phyloP scores from a whole-genome alignment of 352 stramenopile genomes.

The Aphanomyces stellatus region DNA sequence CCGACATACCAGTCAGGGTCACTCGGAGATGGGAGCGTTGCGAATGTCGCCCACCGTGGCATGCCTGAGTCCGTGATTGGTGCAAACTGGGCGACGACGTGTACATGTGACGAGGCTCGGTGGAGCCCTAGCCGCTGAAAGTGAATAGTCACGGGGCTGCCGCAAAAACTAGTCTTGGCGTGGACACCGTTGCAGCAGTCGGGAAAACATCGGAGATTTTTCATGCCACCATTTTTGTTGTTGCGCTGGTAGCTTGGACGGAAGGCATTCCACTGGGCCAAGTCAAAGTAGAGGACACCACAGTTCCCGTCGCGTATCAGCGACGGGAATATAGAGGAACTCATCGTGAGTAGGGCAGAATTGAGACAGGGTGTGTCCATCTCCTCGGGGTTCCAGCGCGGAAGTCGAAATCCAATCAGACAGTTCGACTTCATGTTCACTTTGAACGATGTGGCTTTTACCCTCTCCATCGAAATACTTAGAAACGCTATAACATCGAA shows the following conservation, averaged over 20 bases:
- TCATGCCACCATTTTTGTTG: no score
- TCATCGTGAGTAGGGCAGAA: no score
- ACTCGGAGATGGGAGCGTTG: constrained; percentile 46
- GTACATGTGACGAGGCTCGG: background rate
- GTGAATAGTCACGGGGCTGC: constrained; percentile 75
- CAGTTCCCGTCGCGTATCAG: no score
- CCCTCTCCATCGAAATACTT: no score
- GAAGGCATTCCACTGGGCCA: constrained; percentile 26
- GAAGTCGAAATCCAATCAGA: no score
- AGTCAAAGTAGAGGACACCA: background rate
- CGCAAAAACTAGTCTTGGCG: constrained; percentile 79
- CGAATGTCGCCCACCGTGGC: background rate
- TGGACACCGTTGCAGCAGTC: constrained; percentile 72
- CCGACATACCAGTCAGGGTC: constrained; percentile 57
- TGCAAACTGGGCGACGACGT: background rate
- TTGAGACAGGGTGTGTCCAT: no score
- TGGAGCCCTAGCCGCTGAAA: constrained; percentile 32
- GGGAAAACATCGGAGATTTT: constrained; percentile 84
- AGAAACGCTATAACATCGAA: no score
- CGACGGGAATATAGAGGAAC: no score
- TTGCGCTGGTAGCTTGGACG: constrained; percentile 77
- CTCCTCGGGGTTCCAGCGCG: no score
- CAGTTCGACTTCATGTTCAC: no score
- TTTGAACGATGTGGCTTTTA: no score
- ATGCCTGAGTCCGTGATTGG: background rate